Base-by-base conservation (phyloP, 257 asterid species). In the Echium plantagineum region DNA sequence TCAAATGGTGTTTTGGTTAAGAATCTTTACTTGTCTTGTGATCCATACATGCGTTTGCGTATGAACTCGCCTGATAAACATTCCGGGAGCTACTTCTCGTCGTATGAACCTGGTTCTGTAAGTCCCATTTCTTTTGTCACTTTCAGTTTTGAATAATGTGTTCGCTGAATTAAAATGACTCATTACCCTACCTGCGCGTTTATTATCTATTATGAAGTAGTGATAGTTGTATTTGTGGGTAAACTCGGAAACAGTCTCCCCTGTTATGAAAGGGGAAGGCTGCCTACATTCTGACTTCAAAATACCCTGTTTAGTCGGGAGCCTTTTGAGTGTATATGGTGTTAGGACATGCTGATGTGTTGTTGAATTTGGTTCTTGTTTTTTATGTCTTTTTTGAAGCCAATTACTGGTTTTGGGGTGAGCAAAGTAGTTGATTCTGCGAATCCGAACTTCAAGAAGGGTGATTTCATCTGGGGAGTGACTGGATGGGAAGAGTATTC, bases 11-110 rank as follows among this genome's bases (percentile, higher is more conserved):
- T 80, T 63, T 18, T 80, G 61, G 75, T 80, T 24, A 75, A 75
- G 74, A 80, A 80, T 68, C 69, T 80, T 16, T 77, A 68, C 74
- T 69, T 77, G 46, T 80, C 86, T 5, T 80, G 86, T 57, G 86
- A 80, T 53, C 86, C 83, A 46, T 77, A 72, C 67, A 70, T 77
- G 81, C 69, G 68, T 5, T 1, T 3, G 21, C 78, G 68, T 2
- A 81, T 81, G 84, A 58, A 24, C 0, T 55, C 61, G 17, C 62
- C 51, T 0, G 62, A 58, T 28, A 35, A 35, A 13, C 7, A 7
- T 35, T 7, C 10, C 12, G 78, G 68, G 5, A 18, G 61, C 67
- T 56, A 59, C 30, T 0, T 53, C 9, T 20, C 15, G 31, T 28
- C 70, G 18, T 77, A 51, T 60, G 52, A 58, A 18, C 77, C 61